Conservation (phyloP, 345 rosid genomes). For the Eucalyptus melliodora region DNA sequence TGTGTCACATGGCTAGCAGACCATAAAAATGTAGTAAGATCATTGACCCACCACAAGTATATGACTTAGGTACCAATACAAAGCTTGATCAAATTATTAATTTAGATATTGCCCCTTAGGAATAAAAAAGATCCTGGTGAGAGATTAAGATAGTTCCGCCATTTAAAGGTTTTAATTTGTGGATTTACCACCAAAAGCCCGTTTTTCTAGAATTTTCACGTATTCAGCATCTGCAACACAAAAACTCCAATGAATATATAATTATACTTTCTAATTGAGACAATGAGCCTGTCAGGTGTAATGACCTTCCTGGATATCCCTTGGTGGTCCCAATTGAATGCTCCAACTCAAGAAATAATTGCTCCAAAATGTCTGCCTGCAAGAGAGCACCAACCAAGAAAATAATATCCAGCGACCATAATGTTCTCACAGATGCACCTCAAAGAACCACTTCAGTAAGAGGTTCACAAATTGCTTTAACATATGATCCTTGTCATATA, state of each 20-base stretch:
- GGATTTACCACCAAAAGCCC: not conserved
- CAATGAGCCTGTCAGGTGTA: not conserved
- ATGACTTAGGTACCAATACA: not conserved
- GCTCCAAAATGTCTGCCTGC: conserved; percentile 85
- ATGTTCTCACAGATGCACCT: not conserved
- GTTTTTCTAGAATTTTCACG: not conserved
- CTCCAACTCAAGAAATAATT: conserved; percentile 78
- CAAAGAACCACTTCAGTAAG: not conserved
- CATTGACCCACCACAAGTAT: not conserved
- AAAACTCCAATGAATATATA: not conserved
- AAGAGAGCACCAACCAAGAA: not conserved
- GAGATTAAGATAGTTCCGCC: not conserved
- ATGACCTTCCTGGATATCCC: conserved; percentile 77
- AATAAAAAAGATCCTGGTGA: not conserved
- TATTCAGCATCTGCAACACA: not conserved
- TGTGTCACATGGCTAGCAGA: not conserved
- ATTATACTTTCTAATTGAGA: not conserved
- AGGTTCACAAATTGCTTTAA: not conserved
- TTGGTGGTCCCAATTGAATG: conserved; percentile 56
- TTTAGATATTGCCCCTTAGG: not conserved
- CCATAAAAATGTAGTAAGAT: not conserved
- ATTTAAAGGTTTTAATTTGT: not conserved
- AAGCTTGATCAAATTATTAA: not conserved
- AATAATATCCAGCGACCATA: not conserved
- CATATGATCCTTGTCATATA: not conserved